A percentile compares a stretch with the other conserved stretches of the same genome.
These are phyloP conservation scores for Poa pratensis DNA, from an alignment of 176 grass and related monocot genomes.

Conservation along the genomic window DNA sequence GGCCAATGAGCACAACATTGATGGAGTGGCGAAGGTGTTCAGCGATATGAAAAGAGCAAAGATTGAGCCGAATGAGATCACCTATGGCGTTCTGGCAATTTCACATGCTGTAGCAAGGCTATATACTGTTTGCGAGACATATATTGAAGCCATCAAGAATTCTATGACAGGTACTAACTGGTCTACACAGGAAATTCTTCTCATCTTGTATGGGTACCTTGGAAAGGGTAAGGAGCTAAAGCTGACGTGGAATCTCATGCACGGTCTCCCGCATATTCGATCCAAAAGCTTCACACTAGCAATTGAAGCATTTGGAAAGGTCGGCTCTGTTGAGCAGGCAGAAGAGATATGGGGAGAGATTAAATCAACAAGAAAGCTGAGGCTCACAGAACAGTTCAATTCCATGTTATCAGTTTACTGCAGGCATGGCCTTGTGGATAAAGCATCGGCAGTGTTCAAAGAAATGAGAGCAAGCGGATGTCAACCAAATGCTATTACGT, in stretches of 20 bases:
- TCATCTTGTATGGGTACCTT: conserved; percentile 83
- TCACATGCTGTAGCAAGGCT: conserved; percentile 89
- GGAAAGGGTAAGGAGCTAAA: conserved; percentile 74
- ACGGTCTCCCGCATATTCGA: conserved; percentile 69
- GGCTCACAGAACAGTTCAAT: conserved; percentile 76
- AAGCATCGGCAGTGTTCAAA: conserved; percentile 81
- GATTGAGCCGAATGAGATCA: conserved; percentile 94
- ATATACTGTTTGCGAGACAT: conserved; percentile 70
- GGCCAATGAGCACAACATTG: conserved; percentile 81
- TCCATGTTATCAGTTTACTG: conserved; percentile 87
- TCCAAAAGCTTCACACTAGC: conserved; percentile 78
- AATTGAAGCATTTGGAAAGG: conserved; percentile 90
- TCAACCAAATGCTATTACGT: conserved; percentile 90
- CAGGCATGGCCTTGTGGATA: conserved; percentile 68
- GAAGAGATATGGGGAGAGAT: conserved; percentile 74
- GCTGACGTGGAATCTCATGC: conserved; percentile 67
- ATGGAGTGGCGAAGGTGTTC: conserved; percentile 81
- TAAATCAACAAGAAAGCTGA: conserved; percentile 64
- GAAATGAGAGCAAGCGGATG: conserved; percentile 78
- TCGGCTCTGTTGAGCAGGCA: conserved; percentile 49
- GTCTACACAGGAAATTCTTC: conserved; percentile 91
- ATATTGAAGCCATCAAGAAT: conserved; percentile 81
- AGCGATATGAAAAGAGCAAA: conserved; percentile 80
- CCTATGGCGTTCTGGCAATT: conserved; percentile 82
- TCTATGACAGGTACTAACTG: conserved; percentile 83